Evolutionary conservation across 805 yeast species (phyloP), one percentile per base, ranked within the genome.

Genomic region (Lachancea lanzarotensis): DNA sequence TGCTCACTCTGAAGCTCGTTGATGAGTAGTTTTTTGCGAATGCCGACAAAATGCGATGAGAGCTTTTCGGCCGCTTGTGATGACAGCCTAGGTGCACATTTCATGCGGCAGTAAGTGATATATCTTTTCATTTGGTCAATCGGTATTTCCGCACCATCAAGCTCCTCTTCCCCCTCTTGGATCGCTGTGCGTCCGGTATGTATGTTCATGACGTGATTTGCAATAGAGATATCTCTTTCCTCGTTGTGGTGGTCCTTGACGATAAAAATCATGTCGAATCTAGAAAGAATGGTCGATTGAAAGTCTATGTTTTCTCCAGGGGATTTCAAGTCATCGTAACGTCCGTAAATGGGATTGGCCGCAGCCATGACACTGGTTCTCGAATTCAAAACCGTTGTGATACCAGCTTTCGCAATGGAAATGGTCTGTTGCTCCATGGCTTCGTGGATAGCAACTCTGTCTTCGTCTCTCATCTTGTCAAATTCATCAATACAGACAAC

Each of bases 381-480:
- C 2, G 98, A 93, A 66, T 93, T 93, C 55, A 93, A 74, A 45
- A 93, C 90, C 0, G 99, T 93, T 2, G 98, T 93, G 55, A 93
- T 93, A 65, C 99, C 99, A 9, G 99, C 99, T 65, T 93, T 93
- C 27, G 99, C 98, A 63, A 93, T 90, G 12, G 98, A 91, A 48
- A 93, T 93, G 0, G 98, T 93, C 68, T 93, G 99, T 67, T 93
- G 99, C 70, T 93, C 99, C 99, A 93, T 93, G 11, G 98, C 98
- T 72, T 93, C 99, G 67, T 93, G 99, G 54, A 93, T 93, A 0
- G 98, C 98, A 32, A 93, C 98, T 62, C 99, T 77, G 67, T 93
- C 98, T 63, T 93, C 98, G 60, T 93, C 99, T 63, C 98, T 76
- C 99, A 93, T 93, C 72, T 93, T 93, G 66, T 93, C 99, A 62